A percentile compares a stretch with the other conserved stretches of the same genome.
These are phyloP conservation scores for Hypoxylon lienhwacheense DNA, from an alignment of 495 filamentous ascomycete genomes.

Conservation along the genomic window DNA sequence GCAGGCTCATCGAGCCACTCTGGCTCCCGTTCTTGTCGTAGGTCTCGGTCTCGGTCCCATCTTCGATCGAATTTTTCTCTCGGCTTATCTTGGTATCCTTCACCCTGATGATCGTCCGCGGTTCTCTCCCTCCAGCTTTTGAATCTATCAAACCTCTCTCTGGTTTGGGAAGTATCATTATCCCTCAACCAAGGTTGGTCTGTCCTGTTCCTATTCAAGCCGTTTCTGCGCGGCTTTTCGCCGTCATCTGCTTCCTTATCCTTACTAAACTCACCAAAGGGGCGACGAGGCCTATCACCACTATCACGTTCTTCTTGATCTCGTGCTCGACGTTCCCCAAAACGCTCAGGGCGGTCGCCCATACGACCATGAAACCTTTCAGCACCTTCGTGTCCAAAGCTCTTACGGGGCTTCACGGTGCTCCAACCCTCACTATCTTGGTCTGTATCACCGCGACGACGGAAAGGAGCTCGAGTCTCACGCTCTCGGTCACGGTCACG, in stretches of 20 bases:
- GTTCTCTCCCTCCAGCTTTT: constrained; percentile 72
- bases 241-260: constrained; percentile 56
- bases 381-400: constrained; percentile 64
- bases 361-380: constrained; percentile 63
- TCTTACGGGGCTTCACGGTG: constrained; percentile 64
- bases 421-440: constrained; percentile 61
- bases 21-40: constrained; percentile 72
- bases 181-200: constrained; percentile 49
- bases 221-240: constrained; percentile 60
- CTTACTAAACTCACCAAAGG: constrained; percentile 50
- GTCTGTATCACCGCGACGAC: constrained; percentile 56
- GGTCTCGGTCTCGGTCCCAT: constrained; percentile 67
- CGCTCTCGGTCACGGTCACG: constrained; percentile 57
- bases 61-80: constrained; percentile 51
- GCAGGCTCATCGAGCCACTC: constrained; percentile 83
- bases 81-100: constrained; percentile 46
- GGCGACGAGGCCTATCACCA: constrained; percentile 58
- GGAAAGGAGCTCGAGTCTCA: constrained; percentile 49
- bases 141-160: constrained; percentile 58
- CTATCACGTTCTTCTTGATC: constrained; percentile 55
- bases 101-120: constrained; percentile 47
- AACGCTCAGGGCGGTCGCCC: constrained; percentile 47
- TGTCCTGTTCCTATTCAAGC: constrained; percentile 45
- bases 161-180: constrained; percentile 45
- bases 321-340: constrained; percentile 46